Evolutionary conservation across 805 yeast genomes (phyloP).

Genomic region (Alloascoidea hylecoeti): DNA sequence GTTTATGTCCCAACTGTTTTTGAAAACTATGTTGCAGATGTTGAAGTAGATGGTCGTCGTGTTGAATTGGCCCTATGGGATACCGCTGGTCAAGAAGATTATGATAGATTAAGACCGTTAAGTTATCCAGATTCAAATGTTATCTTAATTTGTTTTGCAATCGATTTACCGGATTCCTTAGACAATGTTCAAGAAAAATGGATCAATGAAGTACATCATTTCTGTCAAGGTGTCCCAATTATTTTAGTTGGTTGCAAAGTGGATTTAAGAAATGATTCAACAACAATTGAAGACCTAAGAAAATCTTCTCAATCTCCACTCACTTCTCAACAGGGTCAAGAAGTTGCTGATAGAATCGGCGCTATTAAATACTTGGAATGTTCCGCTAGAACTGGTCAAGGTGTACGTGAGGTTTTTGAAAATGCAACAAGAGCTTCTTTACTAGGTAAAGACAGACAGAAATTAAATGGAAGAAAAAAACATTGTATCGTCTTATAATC

Average conservation of each 20-base stretch:
- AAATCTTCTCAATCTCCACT: constrained; percentile 74
- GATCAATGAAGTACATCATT: constrained; percentile 87
- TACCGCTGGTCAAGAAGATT: constrained; percentile 98
- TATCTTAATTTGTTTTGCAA: constrained; percentile 79
- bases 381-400: constrained; percentile 83
- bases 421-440: constrained; percentile 87
- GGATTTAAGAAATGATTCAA: constrained; percentile 75
- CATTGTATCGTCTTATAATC: constrained; percentile 55
- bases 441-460: constrained; percentile 40
- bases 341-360: constrained; percentile 81
- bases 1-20: constrained; percentile 94
- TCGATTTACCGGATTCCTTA: constrained; percentile 83
- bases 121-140: constrained; percentile 91
- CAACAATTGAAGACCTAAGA: constrained; percentile 60
- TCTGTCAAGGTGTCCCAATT: constrained; percentile 90
- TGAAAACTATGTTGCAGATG: constrained; percentile 96
- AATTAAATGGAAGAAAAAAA: constrained; percentile 48
- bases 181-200: constrained; percentile 93
- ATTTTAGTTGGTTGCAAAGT: constrained; percentile 86
- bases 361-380: constrained; percentile 82
- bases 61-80: constrained; percentile 95
- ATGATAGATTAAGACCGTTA: constrained; percentile 83
- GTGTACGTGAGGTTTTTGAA: constrained; percentile 88
- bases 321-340: constrained; percentile 67
- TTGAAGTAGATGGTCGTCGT: constrained; percentile 79